Evolutionary conservation across 305 asterid genomes (phyloP).

Genomic region (Ajuga reptans): DNA sequence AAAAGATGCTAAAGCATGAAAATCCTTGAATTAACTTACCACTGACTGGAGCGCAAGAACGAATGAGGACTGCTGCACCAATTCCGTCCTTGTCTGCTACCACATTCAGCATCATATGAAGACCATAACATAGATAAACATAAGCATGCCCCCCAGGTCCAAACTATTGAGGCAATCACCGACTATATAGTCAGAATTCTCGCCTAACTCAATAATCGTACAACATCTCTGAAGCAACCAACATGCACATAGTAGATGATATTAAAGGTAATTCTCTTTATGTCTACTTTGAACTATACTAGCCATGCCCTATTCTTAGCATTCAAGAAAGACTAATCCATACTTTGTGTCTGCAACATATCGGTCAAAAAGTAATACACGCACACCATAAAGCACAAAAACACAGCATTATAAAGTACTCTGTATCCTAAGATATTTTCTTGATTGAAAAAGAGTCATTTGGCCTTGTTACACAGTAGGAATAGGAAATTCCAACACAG

Average conservation of each 20-base stretch:
- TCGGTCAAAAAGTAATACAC: background rate
- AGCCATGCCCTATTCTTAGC: background rate
- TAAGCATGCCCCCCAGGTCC: slow-evolving; percentile 94
- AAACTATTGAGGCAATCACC: slow-evolving; percentile 38
- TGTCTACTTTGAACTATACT: no score
- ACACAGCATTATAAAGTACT: background rate
- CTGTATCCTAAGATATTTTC: no score
- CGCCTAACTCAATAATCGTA: background rate
- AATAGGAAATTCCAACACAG: no score
- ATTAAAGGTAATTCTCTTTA: no score
- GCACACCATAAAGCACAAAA: background rate
- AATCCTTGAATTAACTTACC: slow-evolving; percentile 38
- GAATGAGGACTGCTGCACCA: slow-evolving; percentile 88
- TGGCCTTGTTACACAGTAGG: background rate
- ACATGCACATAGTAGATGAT: background rate
- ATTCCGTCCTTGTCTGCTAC: slow-evolving; percentile 86
- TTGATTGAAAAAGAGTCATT: background rate
- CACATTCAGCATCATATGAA: slow-evolving; percentile 82
- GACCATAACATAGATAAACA: slow-evolving; percentile 85
- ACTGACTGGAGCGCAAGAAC: slow-evolving; percentile 78
- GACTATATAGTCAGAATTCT: background rate
- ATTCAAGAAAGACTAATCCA: background rate
- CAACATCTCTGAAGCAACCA: no score
- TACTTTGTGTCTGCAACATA: background rate
- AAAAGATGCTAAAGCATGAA: background rate